A percentile compares a stretch with the other conserved stretches of the same genome.
phyloP scores from a whole-genome alignment of 768 basidiomycete species.

The Suillus brevipes region DNA sequence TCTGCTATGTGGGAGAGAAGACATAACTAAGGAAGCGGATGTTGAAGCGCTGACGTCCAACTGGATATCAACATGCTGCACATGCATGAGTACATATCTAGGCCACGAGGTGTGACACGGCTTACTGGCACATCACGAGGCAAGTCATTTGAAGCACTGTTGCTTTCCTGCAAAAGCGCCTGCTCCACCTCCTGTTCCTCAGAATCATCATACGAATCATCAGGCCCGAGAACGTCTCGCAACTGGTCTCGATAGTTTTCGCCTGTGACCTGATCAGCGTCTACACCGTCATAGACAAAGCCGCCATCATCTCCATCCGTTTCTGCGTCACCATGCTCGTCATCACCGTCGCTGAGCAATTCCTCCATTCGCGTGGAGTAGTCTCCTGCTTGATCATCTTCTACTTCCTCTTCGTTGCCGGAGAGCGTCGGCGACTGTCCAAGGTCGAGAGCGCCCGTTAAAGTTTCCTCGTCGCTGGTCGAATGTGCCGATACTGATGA shows the following conservation, averaged over 20 bases:
- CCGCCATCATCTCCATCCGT: conserved; percentile 57
- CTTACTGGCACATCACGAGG: conserved; percentile 34
- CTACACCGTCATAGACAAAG: conserved; percentile 75
- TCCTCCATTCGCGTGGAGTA: conserved; percentile 73
- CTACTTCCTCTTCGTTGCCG: conserved; percentile 33
- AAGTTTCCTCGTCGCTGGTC: not conserved
- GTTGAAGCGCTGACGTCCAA: conserved; percentile 40
- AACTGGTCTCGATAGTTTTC: conserved; percentile 67
- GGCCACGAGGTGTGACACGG: conserved; percentile 21
- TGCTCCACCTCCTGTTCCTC: conserved; percentile 47
- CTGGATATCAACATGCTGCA: conserved; percentile 37
- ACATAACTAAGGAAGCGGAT: conserved; percentile 33
- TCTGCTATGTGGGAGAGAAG: conserved; percentile 40
- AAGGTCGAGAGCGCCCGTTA: not conserved
- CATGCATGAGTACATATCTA: conserved; percentile 24
- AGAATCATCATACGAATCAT: conserved; percentile 52
- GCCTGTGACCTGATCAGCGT: conserved; percentile 46
- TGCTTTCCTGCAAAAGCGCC: conserved; percentile 43
- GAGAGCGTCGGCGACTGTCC: conserved; percentile 18
- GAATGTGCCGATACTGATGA: not conserved
- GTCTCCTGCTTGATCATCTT: conserved; percentile 46
- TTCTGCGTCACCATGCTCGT: conserved; percentile 35
- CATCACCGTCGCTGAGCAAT: conserved; percentile 42
- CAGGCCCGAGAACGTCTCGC: conserved; percentile 69
- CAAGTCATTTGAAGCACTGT: conserved; percentile 30